Conservation (phyloP, 495 filamentous ascomycete species). For the Aspergillus funiculosus region DNA sequence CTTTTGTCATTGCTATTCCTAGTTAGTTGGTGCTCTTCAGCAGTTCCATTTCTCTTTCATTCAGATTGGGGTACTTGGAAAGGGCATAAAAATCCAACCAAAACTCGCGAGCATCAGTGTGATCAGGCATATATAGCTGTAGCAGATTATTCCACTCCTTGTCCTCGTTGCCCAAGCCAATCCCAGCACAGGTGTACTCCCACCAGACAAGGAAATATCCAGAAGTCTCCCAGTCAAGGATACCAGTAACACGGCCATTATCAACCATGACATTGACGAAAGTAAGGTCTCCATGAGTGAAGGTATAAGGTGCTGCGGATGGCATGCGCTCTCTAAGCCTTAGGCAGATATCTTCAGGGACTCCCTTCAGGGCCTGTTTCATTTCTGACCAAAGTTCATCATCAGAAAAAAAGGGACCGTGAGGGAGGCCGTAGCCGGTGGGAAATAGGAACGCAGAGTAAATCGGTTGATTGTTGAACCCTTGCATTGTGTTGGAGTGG, state of each 20-base stretch:
- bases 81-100: too few relatives aligned
- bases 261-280: slow-evolving; percentile 30
- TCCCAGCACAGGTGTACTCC: slow-evolving; percentile 22
- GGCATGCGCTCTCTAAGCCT: slow-evolving; percentile 23
- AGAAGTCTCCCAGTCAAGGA: slow-evolving; percentile 32
- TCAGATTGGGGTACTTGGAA: too few relatives aligned
- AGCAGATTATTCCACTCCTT: slow-evolving; percentile 21
- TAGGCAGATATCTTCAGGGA: slow-evolving; percentile 16
- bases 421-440: too few relatives aligned
- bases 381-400: slow-evolving; percentile 25
- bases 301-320: slow-evolving; percentile 23
- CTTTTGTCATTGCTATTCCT: slow-evolving; percentile 9
- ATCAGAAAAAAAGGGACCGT: slow-evolving; percentile 23
- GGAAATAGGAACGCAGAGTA: too few relatives aligned
- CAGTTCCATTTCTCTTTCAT: too few relatives aligned
- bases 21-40: too few relatives aligned
- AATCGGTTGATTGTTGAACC: too few relatives aligned
- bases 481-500: too few relatives aligned
- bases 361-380: slow-evolving; percentile 9
- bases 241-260: slow-evolving; percentile 19
- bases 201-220: slow-evolving; percentile 32
- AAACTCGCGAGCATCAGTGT: too few relatives aligned
- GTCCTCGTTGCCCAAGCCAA: slow-evolving; percentile 12
- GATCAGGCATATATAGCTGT: slow-evolving; percentile 23
- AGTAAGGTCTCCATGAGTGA: slow-evolving; percentile 27